Percentiles rank a stretch among this genome's conserved stretches.
These are phyloP conservation scores for Triticum dicoccoides DNA, from an alignment of 176 grass and related monocot species.

Conservation along the genomic window DNA sequence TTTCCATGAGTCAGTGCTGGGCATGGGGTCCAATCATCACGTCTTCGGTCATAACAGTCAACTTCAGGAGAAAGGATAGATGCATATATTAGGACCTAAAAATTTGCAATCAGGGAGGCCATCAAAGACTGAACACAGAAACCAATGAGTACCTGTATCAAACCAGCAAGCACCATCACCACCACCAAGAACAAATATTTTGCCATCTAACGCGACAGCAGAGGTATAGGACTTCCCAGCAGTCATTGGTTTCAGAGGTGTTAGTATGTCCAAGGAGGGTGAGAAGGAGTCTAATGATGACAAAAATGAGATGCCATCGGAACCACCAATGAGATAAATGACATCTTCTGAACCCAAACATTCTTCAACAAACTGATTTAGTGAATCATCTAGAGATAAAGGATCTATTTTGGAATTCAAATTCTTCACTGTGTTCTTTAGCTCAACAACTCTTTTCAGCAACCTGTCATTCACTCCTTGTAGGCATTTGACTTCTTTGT, in stretches of 20 bases:
- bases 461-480: conserved; percentile 42
- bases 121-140: conserved; percentile 4
- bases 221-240: conserved; percentile 56
- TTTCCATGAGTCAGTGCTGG: conserved; percentile 49
- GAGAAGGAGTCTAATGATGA: conserved; percentile 66
- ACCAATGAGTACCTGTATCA: conserved; percentile 53
- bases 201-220: conserved; percentile 61
- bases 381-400: conserved; percentile 54
- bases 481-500: conserved; percentile 38
- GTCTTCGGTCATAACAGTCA: conserved; percentile 63
- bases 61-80: conserved; percentile 46
- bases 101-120: neutral
- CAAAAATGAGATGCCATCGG: conserved; percentile 56
- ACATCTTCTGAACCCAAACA: conserved; percentile 69
- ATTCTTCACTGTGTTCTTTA: conserved; percentile 38
- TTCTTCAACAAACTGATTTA: conserved; percentile 64
- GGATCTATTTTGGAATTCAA: conserved; percentile 61
- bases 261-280: conserved; percentile 69
- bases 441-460: conserved; percentile 42
- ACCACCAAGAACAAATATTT: conserved; percentile 78
- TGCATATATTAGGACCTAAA: conserved; percentile 20
- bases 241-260: conserved; percentile 59
- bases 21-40: conserved; percentile 60
- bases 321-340: conserved; percentile 78
- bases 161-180: conserved; percentile 66